These are phyloP conservation scores for Brettanomyces nanus DNA, from an alignment of 805 yeast genomes.

Conservation along the genomic window DNA sequence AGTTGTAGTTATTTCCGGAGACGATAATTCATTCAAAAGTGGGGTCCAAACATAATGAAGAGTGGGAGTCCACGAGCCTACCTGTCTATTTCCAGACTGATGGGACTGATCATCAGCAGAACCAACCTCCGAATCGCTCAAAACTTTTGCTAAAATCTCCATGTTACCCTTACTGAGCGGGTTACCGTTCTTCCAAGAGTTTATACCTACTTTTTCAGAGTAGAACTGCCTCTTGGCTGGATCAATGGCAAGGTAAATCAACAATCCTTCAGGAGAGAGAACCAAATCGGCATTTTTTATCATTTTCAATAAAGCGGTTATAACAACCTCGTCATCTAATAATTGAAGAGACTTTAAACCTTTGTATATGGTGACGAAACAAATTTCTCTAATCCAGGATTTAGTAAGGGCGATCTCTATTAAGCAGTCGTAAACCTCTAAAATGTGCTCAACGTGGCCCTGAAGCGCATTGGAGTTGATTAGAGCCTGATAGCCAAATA, in stretches of 20 bases:
- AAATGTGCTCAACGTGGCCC: slow-evolving; percentile 19
- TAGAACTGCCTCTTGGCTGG: slow-evolving; percentile 12
- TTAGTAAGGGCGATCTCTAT: slow-evolving; percentile 55
- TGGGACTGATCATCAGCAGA: slow-evolving; percentile 27
- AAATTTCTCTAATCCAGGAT: slow-evolving; percentile 82
- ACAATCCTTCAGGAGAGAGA: slow-evolving; percentile 71
- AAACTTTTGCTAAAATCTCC: slow-evolving; percentile 48
- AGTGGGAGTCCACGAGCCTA: slow-evolving; percentile 67
- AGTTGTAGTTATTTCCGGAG: slow-evolving; percentile 7
- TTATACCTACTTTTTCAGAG: slow-evolving; percentile 13
- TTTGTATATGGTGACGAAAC: slow-evolving; percentile 61
- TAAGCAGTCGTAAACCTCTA: slow-evolving; percentile 36
- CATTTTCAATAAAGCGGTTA: slow-evolving; percentile 26
- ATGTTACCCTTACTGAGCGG: slow-evolving; percentile 71
- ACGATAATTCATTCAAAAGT: slow-evolving; percentile 37
- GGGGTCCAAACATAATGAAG: slow-evolving; percentile 72
- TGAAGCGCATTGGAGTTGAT: slow-evolving; percentile 43
- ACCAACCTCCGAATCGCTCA: slow-evolving; percentile 46
- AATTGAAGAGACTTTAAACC: slow-evolving; percentile 29
- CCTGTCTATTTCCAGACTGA: slow-evolving; percentile 33
- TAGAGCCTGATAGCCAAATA: slow-evolving; percentile 77
- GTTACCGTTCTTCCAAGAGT: slow-evolving; percentile 60
- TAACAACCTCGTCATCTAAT: slow-evolving; percentile 9
- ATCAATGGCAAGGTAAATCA: slow-evolving; percentile 55
- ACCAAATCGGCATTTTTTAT: slow-evolving; percentile 48